A percentile compares a stretch with the other conserved stretches of the same genome.
Evolutionary conservation across 1,284 basidiomycete genomes (phyloP).

Genomic region (Exobasidium rhododendri): DNA sequence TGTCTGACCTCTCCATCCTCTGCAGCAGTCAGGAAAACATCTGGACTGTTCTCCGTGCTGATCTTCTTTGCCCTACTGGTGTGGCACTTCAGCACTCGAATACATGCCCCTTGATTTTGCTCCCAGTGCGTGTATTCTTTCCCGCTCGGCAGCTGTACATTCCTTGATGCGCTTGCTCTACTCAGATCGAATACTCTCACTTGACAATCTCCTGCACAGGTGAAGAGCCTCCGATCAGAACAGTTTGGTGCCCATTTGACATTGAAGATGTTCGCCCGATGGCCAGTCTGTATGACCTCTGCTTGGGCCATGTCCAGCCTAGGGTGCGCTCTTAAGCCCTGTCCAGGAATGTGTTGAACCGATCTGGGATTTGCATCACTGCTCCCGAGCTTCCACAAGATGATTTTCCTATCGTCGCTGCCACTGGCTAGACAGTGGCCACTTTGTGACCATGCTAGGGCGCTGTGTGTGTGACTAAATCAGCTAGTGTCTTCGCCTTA

Average conservation of each 20-base stretch:
- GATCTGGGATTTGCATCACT: slow-evolving; percentile 50
- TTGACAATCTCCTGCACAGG: slow-evolving; percentile 74
- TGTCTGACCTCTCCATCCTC: slow-evolving; percentile 71
- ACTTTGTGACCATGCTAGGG: slow-evolving; percentile 74
- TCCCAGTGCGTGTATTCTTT: slow-evolving; percentile 23
- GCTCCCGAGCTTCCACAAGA: slow-evolving; percentile 67
- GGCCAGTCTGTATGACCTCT: slow-evolving; percentile 50
- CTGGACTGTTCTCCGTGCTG: slow-evolving; percentile 75
- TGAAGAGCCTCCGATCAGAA: slow-evolving; percentile 59
- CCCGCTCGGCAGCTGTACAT: slow-evolving; percentile 4
- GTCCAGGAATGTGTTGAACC: background rate
- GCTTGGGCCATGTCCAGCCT: slow-evolving; percentile 68
- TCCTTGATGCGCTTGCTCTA: slow-evolving; percentile 11
- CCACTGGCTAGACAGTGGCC: slow-evolving; percentile 72
- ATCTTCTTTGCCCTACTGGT: slow-evolving; percentile 65
- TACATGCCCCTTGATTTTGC: slow-evolving; percentile 28
- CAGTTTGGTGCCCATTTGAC: slow-evolving; percentile 72
- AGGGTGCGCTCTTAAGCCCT: slow-evolving; percentile 30
- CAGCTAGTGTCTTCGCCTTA: background rate
- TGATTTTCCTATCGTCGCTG: slow-evolving; percentile 73
- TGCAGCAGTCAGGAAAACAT: slow-evolving; percentile 77
- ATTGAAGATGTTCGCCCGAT: slow-evolving; percentile 82
- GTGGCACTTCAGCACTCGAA: slow-evolving; percentile 47
- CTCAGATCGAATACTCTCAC: slow-evolving; percentile 75
- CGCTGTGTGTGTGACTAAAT: slow-evolving; percentile 54